Evolutionary conservation across 2,329 filamentous ascomycete species (phyloP), one percentile per base, ranked within the genome.

Genomic region (Calonectria fujianensis): DNA sequence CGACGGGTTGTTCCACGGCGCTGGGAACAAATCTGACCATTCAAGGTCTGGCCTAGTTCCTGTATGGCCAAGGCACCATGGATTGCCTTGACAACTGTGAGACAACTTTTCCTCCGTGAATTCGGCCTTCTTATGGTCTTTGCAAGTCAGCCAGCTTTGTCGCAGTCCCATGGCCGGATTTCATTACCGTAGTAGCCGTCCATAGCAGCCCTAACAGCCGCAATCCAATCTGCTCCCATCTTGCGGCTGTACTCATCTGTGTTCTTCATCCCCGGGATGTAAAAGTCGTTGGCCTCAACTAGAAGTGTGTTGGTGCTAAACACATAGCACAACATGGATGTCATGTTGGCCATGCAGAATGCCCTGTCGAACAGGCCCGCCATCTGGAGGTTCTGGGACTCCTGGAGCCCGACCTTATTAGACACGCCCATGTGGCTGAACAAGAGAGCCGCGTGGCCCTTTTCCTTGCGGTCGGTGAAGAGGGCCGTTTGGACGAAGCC

Each of bases 121-220:
- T 11, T 27, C 35, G 7, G 57, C 35, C 14, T 24, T 63, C n/a
- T 20, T 37, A 14, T 39, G 35, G 24, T 63, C 57, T 63, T 39
- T 20, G 14, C 35, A 63, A 29, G 24, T 63, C 16, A 63, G 24
- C 7, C 37, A 18, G n/a, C 4, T 2, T 31, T 18, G 16, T 41
- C 8, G 14, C 13, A 29, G n/a, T 24, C 10, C 4, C 37, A 4
- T 9, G 6, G 5, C 14, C 16, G 35, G 4, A 27, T 2, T 14
- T 41, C 24, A 35, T 63, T 41, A 63, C 57, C 24, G 24, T 63
- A 63, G 32, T 63, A 63, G 14, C 57, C 57, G 41, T 63, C 57
- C 57, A 63, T 63, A 4, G 57, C 57, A 9, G 57, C 57, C 37
- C 37, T 63, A 13, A 37, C 39, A 29, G 35, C 32, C 14, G 57